A percentile compares a stretch with the other conserved stretches of the same genome.
phyloP scores from a whole-genome alignment of 2,329 filamentous ascomycete species.

The Hypocreales sp. region DNA sequence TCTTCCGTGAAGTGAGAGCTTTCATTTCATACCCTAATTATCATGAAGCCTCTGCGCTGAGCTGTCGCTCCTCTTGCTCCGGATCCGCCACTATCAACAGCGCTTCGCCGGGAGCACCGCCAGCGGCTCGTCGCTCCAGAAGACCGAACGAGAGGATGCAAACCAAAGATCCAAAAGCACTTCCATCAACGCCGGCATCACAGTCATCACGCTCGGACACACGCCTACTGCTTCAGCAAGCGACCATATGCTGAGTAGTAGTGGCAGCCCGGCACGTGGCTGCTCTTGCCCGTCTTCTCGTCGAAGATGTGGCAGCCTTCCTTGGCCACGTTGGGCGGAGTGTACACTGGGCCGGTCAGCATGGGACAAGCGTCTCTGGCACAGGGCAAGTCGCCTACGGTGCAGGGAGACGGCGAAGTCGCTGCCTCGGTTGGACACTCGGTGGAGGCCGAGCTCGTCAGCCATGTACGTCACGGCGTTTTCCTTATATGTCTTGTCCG shows the following conservation, averaged over 20 bases:
- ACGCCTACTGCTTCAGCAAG: slow-evolving; percentile 26
- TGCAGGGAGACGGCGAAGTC: slow-evolving; percentile 77
- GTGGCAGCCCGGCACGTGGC: slow-evolving; percentile 53
- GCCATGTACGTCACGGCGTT: slow-evolving; percentile 83
- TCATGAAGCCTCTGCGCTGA: slow-evolving; percentile 4
- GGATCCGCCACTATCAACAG: too few species aligned
- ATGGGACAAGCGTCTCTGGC: slow-evolving; percentile 13
- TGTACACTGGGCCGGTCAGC: slow-evolving; percentile 45
- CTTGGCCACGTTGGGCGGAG: slow-evolving; percentile 75
- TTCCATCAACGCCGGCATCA: not conserved
- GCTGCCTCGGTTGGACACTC: slow-evolving; percentile 59
- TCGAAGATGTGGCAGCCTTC: slow-evolving; percentile 74
- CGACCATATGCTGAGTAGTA: slow-evolving; percentile 54
- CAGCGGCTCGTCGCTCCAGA: too few species aligned
- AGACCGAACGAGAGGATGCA: not conserved
- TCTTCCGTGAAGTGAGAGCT: slow-evolving; percentile 4
- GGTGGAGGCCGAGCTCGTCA: slow-evolving; percentile 75
- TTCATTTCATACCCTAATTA: slow-evolving; percentile 8
- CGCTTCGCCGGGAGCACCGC: too few species aligned
- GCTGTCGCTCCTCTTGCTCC: too few species aligned
- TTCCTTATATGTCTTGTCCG: slow-evolving; percentile 49
- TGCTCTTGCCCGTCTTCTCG: slow-evolving; percentile 56
- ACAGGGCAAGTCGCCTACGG: slow-evolving; percentile 25
- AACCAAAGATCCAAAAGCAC: too few species aligned
- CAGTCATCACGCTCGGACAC: not conserved